Base-by-base conservation (phyloP, 1,284 basidiomycete species). In the Golubevia pallescens region DNA sequence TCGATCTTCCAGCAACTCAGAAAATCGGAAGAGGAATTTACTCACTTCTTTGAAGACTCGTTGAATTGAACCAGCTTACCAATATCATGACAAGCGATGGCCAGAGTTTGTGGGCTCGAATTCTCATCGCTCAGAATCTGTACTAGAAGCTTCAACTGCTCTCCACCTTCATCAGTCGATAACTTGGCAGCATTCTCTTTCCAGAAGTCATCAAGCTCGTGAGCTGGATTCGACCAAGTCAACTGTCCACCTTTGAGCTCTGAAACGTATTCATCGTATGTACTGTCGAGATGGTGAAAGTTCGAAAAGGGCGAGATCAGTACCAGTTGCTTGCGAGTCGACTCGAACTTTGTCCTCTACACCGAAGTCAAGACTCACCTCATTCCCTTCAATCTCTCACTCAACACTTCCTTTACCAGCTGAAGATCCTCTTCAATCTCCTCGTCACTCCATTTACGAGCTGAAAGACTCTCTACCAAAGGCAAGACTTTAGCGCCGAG, bases 141-240 rank as follows among this genome's bases (percentile, higher is more conserved):
- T 14, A 42, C 60, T 10, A 38, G 7, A 16, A 16, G 52, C 14
- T 42, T 51, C 24, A 14, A n/a, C 6, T 28, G 51, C 23, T 42
- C 60, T 10, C 38, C 13, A 4, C n/a, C 52, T 16, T n/a, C 28
- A 5, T 38, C 58, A 21, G 10, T 19, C 32, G 24, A 24, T 52
- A 97, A 87, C 81, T 91, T 93, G 4, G 87, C 86, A 0, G 92
- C 94, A 81, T 99, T 98, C 87, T 96, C 94, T 81, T 93, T 93
- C 96, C 96, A 99, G 87, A 99, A 99, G 61, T 94, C 91, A 66
- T 98, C 96, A 5, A 93, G 93, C 81, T 95, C 93, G 83, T 99
- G 97, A 19, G 94, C 93, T 3, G 96, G 95, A 53, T 73, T 80
- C 4, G 94, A 92, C 93, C 95, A 98, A 3, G 93, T 92, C 13